phyloP scores from a whole-genome alignment of 495 filamentous ascomycete genomes.

The Amorphotheca resinae region DNA sequence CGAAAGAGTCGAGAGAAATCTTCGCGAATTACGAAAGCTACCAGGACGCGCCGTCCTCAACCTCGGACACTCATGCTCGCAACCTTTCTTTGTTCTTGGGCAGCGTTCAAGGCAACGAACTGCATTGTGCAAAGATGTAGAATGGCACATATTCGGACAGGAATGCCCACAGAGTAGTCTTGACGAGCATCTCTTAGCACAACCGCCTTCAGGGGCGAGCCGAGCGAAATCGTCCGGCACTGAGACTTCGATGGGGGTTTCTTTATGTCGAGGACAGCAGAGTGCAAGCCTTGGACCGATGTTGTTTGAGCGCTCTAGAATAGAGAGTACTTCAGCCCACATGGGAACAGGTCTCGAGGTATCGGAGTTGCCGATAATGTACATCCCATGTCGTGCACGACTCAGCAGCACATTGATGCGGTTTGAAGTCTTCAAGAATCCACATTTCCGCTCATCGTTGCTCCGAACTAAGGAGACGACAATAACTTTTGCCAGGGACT shows the following conservation, averaged over 20 bases:
- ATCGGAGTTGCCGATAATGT: conserved; percentile 61
- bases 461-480: conserved; percentile 74
- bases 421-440: conserved; percentile 64
- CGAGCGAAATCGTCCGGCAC: conserved; percentile 49
- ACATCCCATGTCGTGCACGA: conserved; percentile 73
- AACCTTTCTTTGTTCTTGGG: conserved; percentile 39
- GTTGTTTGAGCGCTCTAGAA: conserved; percentile 35
- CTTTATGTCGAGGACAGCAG: conserved; percentile 55
- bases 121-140: conserved; percentile 47
- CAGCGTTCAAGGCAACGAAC: conserved; percentile 52
- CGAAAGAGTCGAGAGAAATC: no score
- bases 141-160: conserved; percentile 61
- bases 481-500: conserved; percentile 54
- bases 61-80: conserved; percentile 49
- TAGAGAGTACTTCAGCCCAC: conserved; percentile 54
- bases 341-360: conserved; percentile 46
- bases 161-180: conserved; percentile 60
- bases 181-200: conserved; percentile 42
- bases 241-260: conserved; percentile 41
- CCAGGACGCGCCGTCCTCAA: no score
- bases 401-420: conserved; percentile 70
- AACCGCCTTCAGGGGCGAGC: conserved; percentile 62
- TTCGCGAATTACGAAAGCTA: no score
- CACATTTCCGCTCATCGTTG: conserved; percentile 48
- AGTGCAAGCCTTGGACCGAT: conserved; percentile 45